These are phyloP conservation scores for Pseudonitzschia delicatissima DNA, from an alignment of 108 stramenopile species.

Conservation along the genomic window DNA sequence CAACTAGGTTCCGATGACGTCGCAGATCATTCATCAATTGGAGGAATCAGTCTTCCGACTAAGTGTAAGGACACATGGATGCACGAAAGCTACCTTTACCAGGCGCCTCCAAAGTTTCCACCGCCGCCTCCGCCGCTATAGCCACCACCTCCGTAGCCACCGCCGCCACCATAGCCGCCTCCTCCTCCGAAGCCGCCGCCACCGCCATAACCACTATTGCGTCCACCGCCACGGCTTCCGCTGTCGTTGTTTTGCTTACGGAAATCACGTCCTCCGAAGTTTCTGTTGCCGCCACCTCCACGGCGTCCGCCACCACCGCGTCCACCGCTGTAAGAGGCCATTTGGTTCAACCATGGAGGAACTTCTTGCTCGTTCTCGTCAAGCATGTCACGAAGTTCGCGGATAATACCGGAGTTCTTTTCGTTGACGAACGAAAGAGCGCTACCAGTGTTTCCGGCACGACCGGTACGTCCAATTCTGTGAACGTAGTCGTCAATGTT, in stretches of 20 bases:
- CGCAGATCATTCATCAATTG: too few species aligned
- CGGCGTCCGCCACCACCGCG: slow-evolving; percentile 50
- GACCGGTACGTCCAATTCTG: slow-evolving; percentile 98
- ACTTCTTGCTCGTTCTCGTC: slow-evolving; percentile 87
- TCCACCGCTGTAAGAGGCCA: slow-evolving; percentile 54
- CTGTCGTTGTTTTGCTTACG: slow-evolving; percentile 53
- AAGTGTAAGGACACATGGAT: too few species aligned
- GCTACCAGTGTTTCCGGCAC: slow-evolving; percentile 94
- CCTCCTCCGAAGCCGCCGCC: slow-evolving; percentile 52
- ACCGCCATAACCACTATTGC: slow-evolving; percentile 23
- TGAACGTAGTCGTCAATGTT: slow-evolving; percentile 98
- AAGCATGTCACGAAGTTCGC: slow-evolving; percentile 76
- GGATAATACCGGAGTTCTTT: slow-evolving; percentile 76
- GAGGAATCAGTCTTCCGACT: too few species aligned
- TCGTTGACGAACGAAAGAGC: slow-evolving; percentile 93
- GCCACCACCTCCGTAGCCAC: slow-evolving; percentile 14
- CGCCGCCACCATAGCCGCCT: slow-evolving; percentile 43
- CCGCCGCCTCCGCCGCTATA: slow-evolving; percentile 43
- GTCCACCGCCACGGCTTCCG: slow-evolving; percentile 32
- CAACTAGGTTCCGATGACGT: too few species aligned
- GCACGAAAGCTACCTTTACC: too few species aligned
- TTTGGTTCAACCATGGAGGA: slow-evolving; percentile 78
- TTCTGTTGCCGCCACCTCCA: slow-evolving; percentile 17
- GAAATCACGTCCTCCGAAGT: slow-evolving; percentile 42
- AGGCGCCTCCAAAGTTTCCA: slow-evolving; percentile 53